Percentiles rank a stretch among this genome's conserved stretches.
These are phyloP conservation scores for Neonectria coccinea DNA, from an alignment of 2,329 filamentous ascomycete genomes.

Conservation along the genomic window DNA sequence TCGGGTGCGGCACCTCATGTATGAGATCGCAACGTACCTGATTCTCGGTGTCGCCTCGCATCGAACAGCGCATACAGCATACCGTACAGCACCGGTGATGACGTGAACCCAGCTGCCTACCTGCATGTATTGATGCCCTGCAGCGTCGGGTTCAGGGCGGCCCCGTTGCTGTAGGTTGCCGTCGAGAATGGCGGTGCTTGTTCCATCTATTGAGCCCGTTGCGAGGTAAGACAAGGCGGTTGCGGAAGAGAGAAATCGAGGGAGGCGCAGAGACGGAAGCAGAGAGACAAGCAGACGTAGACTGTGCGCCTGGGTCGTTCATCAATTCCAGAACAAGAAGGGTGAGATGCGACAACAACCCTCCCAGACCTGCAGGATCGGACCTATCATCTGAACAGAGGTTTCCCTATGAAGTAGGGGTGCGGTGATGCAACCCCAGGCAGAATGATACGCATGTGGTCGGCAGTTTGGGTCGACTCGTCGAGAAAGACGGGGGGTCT, in stretches of 20 bases:
- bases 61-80: conserved; percentile 23
- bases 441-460: conserved; percentile 11
- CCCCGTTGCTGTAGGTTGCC: conserved; percentile 8
- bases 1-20: background rate
- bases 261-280: background rate
- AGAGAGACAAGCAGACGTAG: background rate
- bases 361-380: background rate
- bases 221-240: background rate
- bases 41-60: conserved; percentile 12
- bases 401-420: background rate
- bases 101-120: conserved; percentile 23
- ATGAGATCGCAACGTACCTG: background rate
- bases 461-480: conserved; percentile 1
- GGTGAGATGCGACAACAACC: background rate
- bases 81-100: conserved; percentile 9
- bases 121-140: conserved; percentile 32
- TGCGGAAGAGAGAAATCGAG: background rate
- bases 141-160: conserved; percentile 16
- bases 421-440: background rate
- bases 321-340: conserved; percentile 6
- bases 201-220: background rate
- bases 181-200: conserved; percentile 1
- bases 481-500: conserved; percentile 4
- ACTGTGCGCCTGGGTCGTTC: background rate
- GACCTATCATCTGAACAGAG: background rate